A percentile compares a stretch with the other conserved stretches of the same genome.
Evolutionary conservation across 352 stramenopile genomes (phyloP).

Genomic region (Globisporangium takayamanum): DNA sequence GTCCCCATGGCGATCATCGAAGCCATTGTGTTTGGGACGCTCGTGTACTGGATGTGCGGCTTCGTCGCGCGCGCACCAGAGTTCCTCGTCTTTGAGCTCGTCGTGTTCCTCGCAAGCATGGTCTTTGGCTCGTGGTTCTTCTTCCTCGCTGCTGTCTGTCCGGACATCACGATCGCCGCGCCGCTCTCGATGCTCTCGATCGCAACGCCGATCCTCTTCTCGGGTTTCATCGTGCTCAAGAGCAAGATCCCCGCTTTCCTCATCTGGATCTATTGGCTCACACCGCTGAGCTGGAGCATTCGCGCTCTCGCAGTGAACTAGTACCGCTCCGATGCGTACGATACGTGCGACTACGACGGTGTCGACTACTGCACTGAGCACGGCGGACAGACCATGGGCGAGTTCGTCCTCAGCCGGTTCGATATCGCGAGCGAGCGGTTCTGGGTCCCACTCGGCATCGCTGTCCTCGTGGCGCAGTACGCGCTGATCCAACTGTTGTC

Average conservation of each 20-base stretch:
- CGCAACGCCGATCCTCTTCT: constrained; percentile 37
- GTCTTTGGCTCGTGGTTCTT: constrained; percentile 47
- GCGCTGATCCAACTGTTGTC: constrained; percentile 34
- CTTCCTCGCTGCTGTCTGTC: constrained; percentile 27
- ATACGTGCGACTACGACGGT: constrained; percentile 8
- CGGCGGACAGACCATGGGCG: constrained; percentile 26
- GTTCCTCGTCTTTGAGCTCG: constrained; percentile 40
- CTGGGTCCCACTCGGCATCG: constrained; percentile 31
- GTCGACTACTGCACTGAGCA: constrained; percentile 11
- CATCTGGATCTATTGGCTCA: constrained; percentile 26
- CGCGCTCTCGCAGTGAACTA: constrained; percentile 17
- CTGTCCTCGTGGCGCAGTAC: constrained; percentile 31
- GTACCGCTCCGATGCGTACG: constrained; percentile 10
- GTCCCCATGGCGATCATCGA: constrained; percentile 55
- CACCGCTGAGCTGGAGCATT: constrained; percentile 21
- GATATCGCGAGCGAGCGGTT: constrained; percentile 17
- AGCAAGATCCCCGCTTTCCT: constrained; percentile 33
- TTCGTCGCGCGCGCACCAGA: constrained; percentile 18
- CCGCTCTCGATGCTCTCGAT: constrained; percentile 32
- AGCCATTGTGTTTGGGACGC: constrained; percentile 62
- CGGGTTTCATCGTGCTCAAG: constrained; percentile 43
- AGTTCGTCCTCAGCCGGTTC: constrained; percentile 34
- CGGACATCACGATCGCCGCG: constrained; percentile 27
- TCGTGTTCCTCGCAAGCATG: constrained; percentile 41
- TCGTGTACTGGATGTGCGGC: constrained; percentile 83